Conservation (phyloP, 306 rosid species). For the Prunus salicina region DNA sequence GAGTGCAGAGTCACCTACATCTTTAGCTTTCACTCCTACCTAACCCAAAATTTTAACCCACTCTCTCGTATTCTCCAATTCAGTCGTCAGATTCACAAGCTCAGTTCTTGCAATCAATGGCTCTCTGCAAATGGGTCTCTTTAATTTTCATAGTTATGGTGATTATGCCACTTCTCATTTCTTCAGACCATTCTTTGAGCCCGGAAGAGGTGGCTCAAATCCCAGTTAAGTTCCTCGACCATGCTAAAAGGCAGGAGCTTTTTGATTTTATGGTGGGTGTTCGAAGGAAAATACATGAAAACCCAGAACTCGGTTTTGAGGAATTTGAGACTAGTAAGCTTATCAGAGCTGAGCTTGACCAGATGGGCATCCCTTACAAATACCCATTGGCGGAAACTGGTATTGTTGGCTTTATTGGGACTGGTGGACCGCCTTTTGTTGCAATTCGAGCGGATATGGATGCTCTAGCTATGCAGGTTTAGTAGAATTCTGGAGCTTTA, state of each 20-base stretch:
- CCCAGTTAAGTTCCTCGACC: slow-evolving; percentile 40
- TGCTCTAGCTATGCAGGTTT: slow-evolving; percentile 78
- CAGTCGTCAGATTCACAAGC: not conserved
- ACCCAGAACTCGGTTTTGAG: slow-evolving; percentile 74
- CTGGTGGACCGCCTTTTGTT: slow-evolving; percentile 66
- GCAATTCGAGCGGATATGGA: slow-evolving; percentile 95
- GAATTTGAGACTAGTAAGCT: slow-evolving; percentile 83
- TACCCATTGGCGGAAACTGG: slow-evolving; percentile 77
- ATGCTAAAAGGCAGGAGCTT: slow-evolving; percentile 43
- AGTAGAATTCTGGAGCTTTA: not conserved
- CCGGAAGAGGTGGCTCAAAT: slow-evolving; percentile 30
- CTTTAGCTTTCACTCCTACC: not conserved
- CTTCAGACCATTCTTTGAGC: slow-evolving; percentile 29
- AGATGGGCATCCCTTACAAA: slow-evolving; percentile 49
- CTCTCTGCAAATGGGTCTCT: slow-evolving; percentile 9
- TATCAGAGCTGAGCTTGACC: slow-evolving; percentile 60
- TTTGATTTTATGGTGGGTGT: slow-evolving; percentile 63
- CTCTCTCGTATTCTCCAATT: not conserved
- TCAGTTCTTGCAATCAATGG: slow-evolving; percentile 7
- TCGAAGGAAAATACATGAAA: slow-evolving; percentile 75
- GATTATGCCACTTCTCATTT: slow-evolving; percentile 18
- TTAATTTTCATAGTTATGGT: slow-evolving; percentile 12
- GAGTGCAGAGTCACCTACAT: not conserved
- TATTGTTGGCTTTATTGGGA: slow-evolving; percentile 66
- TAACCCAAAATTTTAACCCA: not conserved